Evolutionary conservation across 2,329 filamentous ascomycete genomes (phyloP).

Genomic region (Fusarium equiseti): DNA sequence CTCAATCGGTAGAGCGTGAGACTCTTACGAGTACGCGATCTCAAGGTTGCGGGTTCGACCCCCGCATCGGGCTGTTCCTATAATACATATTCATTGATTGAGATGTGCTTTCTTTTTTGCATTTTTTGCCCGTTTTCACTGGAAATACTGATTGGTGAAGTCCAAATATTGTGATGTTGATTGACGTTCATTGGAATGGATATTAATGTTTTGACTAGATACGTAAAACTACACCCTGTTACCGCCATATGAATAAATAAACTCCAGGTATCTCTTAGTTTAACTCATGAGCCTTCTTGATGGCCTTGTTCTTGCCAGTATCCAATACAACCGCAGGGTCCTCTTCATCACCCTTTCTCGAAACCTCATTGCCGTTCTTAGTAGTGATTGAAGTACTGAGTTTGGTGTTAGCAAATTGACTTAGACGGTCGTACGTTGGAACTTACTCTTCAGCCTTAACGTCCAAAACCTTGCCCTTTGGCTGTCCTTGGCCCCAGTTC

Average conservation of each 20-base stretch:
- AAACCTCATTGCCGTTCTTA: conserved; percentile 57
- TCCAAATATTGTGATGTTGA: too few relatives aligned
- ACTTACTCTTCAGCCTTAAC: conserved; percentile 58
- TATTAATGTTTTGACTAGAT: background rate
- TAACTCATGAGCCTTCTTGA: conserved; percentile 57
- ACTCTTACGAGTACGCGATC: conserved; percentile 67
- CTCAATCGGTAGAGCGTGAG: conserved; percentile 71
- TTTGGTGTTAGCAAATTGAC: background rate
- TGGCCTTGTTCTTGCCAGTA: conserved; percentile 57
- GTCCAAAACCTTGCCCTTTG: conserved; percentile 59
- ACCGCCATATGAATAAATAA: background rate
- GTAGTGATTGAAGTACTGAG: conserved; percentile 50
- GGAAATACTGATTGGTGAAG: too few relatives aligned
- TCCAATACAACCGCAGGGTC: conserved; percentile 60
- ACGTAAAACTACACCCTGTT: background rate
- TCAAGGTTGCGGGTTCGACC: conserved; percentile 69
- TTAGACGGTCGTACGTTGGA: fast-evolving
- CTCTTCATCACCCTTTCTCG: conserved; percentile 55
- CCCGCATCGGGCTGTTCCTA: conserved; percentile 51
- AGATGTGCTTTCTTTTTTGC: conserved; percentile 35
- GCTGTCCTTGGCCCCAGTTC: conserved; percentile 60
- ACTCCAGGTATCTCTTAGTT: conserved; percentile 37
- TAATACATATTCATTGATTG: conserved; percentile 20
- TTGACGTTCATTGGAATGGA: background rate
- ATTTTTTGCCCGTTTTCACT: background rate